Evolutionary conservation across 106 monocot genomes (phyloP).

Genomic region (Phalaenopsis equestris): DNA sequence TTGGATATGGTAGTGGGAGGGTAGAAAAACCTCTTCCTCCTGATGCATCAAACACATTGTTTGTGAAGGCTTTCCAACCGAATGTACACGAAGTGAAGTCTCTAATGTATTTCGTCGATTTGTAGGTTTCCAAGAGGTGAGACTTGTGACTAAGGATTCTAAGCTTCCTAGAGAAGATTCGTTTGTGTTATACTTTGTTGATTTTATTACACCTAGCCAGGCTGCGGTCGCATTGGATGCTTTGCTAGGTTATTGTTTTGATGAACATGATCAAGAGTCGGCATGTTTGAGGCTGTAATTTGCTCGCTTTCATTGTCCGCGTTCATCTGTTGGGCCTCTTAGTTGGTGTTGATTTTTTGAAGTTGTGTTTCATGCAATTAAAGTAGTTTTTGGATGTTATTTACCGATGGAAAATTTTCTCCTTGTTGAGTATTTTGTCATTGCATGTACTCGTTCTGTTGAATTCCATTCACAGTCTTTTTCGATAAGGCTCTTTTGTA

Average conservation of each 20-base stretch:
- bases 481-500: too few species aligned
- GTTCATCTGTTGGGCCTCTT: too few species aligned
- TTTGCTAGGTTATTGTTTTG: slow-evolving; percentile 54
- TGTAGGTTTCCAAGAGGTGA: slow-evolving; percentile 64
- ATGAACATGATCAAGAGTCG: slow-evolving; percentile 22
- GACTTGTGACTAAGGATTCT: slow-evolving; percentile 63
- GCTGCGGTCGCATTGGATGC: slow-evolving; percentile 38
- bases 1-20: slow-evolving; percentile 32
- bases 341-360: too few species aligned
- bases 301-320: too few species aligned
- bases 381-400: too few species aligned
- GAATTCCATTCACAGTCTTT: too few species aligned
- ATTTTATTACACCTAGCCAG: slow-evolving; percentile 27
- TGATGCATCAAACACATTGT: slow-evolving; percentile 71
- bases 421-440: too few species aligned
- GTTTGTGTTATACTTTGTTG: slow-evolving; percentile 44
- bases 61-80: slow-evolving; percentile 62
- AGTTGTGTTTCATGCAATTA: too few species aligned
- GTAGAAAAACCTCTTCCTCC: slow-evolving; percentile 54
- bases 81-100: slow-evolving; percentile 64
- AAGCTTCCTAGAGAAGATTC: slow-evolving; percentile 37
- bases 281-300: too few species aligned
- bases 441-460: too few species aligned
- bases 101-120: slow-evolving; percentile 71
- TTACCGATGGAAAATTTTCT: too few species aligned